These are phyloP conservation scores for Naegleria fowleri DNA, from an alignment of 208 protist genomes.

Conservation along the genomic window DNA sequence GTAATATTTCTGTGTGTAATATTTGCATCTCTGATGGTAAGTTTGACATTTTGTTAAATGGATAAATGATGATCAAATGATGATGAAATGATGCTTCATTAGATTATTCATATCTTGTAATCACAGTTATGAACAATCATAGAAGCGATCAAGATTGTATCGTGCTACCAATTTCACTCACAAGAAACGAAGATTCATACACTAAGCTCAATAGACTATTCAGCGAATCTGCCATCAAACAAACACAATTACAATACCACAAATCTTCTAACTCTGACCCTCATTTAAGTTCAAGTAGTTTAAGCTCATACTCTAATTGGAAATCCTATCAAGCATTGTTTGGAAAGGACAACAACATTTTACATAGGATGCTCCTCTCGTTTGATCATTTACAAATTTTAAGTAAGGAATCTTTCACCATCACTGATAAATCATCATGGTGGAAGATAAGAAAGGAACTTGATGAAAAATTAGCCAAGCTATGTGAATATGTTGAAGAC, in stretches of 20 bases:
- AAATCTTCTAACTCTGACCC: not conserved
- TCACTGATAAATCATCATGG: not conserved
- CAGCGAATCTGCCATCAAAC: not conserved
- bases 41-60: not conserved
- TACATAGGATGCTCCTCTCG: not conserved
- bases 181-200: not conserved
- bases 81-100: too few species aligned
- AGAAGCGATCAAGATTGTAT: not conserved
- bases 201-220: not conserved
- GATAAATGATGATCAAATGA: not conserved
- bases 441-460: not conserved
- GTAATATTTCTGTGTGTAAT: not conserved
- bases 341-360: not conserved
- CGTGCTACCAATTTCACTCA: not conserved
- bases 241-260: not conserved
- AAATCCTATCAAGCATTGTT: slow-evolving; percentile 1
- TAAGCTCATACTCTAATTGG: not conserved
- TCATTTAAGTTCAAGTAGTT: not conserved
- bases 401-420: not conserved
- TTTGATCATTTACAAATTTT: not conserved
- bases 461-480: not conserved
- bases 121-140: not conserved
- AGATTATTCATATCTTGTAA: not conserved
- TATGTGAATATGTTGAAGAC: not conserved
- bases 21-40: slow-evolving; percentile 18